These are phyloP conservation scores for Musa acuminata DNA, from an alignment of 176 grass and related monocot species.

Conservation along the genomic window DNA sequence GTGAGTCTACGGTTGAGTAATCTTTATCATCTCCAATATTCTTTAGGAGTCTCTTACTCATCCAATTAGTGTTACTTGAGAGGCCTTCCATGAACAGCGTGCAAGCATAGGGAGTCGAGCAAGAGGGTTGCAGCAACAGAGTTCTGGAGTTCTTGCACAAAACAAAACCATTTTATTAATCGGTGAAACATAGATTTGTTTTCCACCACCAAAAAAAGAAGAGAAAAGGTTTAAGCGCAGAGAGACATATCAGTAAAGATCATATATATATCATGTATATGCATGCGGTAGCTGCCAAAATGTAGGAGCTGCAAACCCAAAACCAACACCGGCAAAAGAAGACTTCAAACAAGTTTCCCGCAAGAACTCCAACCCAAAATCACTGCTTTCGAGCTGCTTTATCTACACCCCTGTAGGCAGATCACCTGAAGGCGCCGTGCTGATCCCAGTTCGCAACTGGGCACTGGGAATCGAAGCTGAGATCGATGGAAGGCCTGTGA, in stretches of 20 bases:
- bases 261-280: neutral
- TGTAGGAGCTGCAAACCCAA: neutral
- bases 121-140: no score
- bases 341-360: neutral
- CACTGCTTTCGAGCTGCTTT: neutral
- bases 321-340: neutral
- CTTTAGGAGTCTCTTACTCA: no score
- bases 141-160: no score
- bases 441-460: constrained; percentile 51
- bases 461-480: constrained; percentile 46
- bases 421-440: constrained; percentile 30
- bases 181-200: no score
- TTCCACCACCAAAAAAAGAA: no score
- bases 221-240: no score
- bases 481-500: constrained; percentile 32
- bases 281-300: neutral
- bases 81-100: no score
- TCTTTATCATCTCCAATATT: no score
- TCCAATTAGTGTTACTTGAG: no score
- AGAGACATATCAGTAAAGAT: neutral
- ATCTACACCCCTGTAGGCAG: neutral
- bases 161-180: no score
- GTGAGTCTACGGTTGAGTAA: no score
- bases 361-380: neutral
- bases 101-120: no score